phyloP scores from a whole-genome alignment of 805 yeast genomes.

The Suhomyces emberorum region DNA sequence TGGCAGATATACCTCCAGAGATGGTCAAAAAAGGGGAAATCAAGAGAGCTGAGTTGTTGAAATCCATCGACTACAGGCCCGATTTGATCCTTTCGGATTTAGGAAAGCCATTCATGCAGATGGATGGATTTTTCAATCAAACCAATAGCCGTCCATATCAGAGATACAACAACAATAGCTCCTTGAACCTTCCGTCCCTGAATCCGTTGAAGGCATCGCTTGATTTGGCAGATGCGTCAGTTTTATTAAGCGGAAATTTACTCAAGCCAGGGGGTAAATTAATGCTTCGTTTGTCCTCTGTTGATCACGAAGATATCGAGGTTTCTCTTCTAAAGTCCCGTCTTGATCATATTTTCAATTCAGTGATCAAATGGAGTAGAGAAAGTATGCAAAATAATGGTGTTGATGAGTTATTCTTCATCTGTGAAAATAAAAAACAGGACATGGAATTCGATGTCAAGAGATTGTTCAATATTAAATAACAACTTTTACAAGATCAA shows the following conservation, averaged over 20 bases:
- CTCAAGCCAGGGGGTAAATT: slow-evolving; percentile 30
- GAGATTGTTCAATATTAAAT: slow-evolving; percentile 1
- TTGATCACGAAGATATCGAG: slow-evolving; percentile 28
- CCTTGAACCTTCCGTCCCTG: slow-evolving; percentile 22
- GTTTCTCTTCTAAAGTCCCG: slow-evolving; percentile 22
- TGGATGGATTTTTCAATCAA: slow-evolving; percentile 35
- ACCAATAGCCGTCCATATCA: slow-evolving; percentile 35
- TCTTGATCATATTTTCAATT: slow-evolving; percentile 22
- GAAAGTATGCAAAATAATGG: slow-evolving; percentile 5
- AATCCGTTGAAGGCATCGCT: slow-evolving; percentile 28
- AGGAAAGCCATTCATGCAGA: slow-evolving; percentile 31
- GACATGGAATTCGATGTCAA: slow-evolving; percentile 10
- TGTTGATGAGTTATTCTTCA: slow-evolving; percentile 21
- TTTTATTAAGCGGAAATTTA: slow-evolving; percentile 26
- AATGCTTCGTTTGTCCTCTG: slow-evolving; percentile 26
- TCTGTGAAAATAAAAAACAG: slow-evolving; percentile 25
- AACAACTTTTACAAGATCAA: background rate
- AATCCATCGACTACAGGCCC: slow-evolving; percentile 24
- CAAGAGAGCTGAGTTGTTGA: slow-evolving; percentile 6
- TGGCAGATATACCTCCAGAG: slow-evolving; percentile 6
- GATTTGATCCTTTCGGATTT: slow-evolving; percentile 38
- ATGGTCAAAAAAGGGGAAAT: slow-evolving; percentile 4
- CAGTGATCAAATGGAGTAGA: slow-evolving; percentile 20
- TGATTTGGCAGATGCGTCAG: slow-evolving; percentile 41
- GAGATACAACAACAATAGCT: slow-evolving; percentile 23